Evolutionary conservation across 2,329 filamentous ascomycete genomes (phyloP), one percentile per base, ranked within the genome.

Genomic region (Aspergillus sp.): DNA sequence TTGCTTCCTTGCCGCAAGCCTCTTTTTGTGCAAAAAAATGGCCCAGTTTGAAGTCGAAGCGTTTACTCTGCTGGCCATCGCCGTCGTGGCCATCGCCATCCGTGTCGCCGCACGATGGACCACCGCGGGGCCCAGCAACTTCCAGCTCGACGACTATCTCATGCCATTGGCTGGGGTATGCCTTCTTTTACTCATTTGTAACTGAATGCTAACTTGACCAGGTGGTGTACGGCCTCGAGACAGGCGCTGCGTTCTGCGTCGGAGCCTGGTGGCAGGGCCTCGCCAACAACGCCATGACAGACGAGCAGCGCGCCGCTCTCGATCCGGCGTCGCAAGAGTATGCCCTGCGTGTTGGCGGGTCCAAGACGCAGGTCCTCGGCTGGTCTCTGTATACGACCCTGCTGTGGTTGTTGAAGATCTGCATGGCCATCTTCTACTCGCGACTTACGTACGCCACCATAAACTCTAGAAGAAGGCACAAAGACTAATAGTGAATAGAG

Each of bases 111-210:
- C 82, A 9, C 76, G 85, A 47, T 73, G 81, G 62, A 74, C 65
- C 57, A 70, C 69, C 11, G 79, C 80, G 2, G 84, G 85, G 13
- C 71, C 79, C 39, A 73, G 70, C 55, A 75, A 77, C n/a, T 78
- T 87, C 55, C 76, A 79, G 61, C 74, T 78, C 1, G 85, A 87
- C 67, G 86, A 88, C 60, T 86, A 83, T 63, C 66, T 88, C 30
- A 84, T 86, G 71, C 70, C 81, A 45, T n/a, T 84, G 17, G 83
- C 80, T 5, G 77, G 77, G 59, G 82, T 86, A 68, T 44, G 8
- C 33, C 27, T 44, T 27, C 27, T 7, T 24, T 5, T 49, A 33
- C n/a, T 33, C 27, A 11, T 9, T 19, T 19, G 2, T 20, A 4
- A 5, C 11, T 5, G 17, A 45, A 46, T 6, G n/a, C 47, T 51